A percentile compares a stretch with the other conserved stretches of the same genome.
Conservation (phyloP, 768 basidiomycete species). For the Suillus subaureus region DNA sequence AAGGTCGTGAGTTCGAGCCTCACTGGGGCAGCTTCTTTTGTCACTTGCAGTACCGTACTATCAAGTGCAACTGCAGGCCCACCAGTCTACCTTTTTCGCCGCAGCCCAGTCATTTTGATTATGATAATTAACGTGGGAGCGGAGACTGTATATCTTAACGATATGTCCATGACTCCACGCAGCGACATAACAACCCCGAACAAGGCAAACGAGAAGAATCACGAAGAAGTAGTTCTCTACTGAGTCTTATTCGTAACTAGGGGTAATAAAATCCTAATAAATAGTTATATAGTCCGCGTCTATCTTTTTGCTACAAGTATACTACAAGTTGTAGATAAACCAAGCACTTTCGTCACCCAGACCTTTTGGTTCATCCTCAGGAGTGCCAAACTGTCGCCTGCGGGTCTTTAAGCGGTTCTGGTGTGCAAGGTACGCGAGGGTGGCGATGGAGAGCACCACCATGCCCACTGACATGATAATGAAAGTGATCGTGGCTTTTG, state of each 20-base stretch:
- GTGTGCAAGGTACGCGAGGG: constrained; percentile 41
- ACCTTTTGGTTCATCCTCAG: constrained; percentile 39
- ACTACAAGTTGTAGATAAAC: constrained; percentile 53
- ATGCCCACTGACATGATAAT: constrained; percentile 42
- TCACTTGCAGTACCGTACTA: neutral
- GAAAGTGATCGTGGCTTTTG: constrained; percentile 43
- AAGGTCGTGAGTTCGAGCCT: constrained; percentile 58
- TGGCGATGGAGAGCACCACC: constrained; percentile 38
- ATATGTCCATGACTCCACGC: neutral
- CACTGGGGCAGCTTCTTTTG: constrained; percentile 44
- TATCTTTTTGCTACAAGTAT: neutral
- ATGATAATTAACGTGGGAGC: neutral
- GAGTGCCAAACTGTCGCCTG: constrained; percentile 33
- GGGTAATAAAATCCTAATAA: neutral
- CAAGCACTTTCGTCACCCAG: constrained; percentile 56
- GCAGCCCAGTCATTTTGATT: neutral
- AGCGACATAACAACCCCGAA: neutral
- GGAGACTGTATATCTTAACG: too few relatives aligned
- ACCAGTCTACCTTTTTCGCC: neutral
- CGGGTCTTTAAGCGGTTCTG: constrained; percentile 50
- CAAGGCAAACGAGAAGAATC: neutral
- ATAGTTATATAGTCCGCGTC: neutral
- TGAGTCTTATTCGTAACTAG: neutral
- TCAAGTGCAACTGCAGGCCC: neutral
- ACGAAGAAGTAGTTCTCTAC: neutral